These are phyloP conservation scores for Candida dajiaensis DNA, from an alignment of 805 yeast genomes.

Conservation along the genomic window DNA sequence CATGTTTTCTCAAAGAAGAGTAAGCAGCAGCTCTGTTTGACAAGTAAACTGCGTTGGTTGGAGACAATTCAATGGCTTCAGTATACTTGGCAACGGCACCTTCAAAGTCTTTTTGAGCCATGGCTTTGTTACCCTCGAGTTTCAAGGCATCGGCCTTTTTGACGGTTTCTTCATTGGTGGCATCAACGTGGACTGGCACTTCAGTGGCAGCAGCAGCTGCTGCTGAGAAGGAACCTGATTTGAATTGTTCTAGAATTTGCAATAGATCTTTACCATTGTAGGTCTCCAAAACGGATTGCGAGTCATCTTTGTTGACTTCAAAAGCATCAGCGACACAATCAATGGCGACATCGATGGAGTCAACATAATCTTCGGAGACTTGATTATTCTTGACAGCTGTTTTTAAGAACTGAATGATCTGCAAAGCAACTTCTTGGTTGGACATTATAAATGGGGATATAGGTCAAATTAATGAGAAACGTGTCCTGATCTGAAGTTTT, in stretches of 20 bases:
- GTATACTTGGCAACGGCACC: conserved; percentile 75
- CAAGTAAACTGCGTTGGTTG: conserved; percentile 73
- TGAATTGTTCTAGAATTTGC: conserved; percentile 34
- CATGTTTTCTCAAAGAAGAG: conserved; percentile 70
- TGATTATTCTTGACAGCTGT: conserved; percentile 52
- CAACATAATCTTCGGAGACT: conserved; percentile 72
- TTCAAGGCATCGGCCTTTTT: conserved; percentile 81
- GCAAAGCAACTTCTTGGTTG: conserved; percentile 61
- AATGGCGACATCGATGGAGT: conserved; percentile 88
- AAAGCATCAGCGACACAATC: conserved; percentile 90
- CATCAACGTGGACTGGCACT: conserved; percentile 41
- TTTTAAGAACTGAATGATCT: conserved; percentile 69
- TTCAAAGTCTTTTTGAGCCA: conserved; percentile 69
- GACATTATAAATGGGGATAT: conserved; percentile 15
- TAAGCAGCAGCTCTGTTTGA: conserved; percentile 98
- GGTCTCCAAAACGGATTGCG: conserved; percentile 24
- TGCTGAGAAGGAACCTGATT: conserved; percentile 18
- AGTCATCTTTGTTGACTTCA: conserved; percentile 51
- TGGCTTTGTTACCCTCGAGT: conserved; percentile 81
- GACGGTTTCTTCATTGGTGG: conserved; percentile 44
- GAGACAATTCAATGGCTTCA: conserved; percentile 65
- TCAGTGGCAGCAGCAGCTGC: conserved; percentile 23
- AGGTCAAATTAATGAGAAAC: not conserved
- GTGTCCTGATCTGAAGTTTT: not conserved
- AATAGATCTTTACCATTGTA: conserved; percentile 44